Base-by-base conservation (phyloP, 2,329 filamentous ascomycete genomes). In the Epichloe glyceriae region DNA sequence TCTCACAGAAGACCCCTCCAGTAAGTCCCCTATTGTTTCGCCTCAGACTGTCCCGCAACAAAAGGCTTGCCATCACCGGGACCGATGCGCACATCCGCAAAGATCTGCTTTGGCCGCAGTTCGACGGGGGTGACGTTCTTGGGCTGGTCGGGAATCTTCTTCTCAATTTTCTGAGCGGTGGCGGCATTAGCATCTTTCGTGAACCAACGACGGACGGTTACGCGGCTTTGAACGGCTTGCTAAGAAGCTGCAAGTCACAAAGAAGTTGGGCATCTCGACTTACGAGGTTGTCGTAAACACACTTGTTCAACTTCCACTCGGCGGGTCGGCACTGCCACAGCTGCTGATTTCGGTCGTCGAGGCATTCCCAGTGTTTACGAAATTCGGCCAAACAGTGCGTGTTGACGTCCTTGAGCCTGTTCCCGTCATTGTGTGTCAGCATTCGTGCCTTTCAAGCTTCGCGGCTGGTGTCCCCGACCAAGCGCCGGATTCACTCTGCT, bases 291-390 rank as follows among this genome's bases (percentile, higher is more conserved):
- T 96, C 85, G 66, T 86, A 97, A 46, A 96, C 90, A 70, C 93
- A 98, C 73, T 84, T 85, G 77, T 96, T 98, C 62, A 98, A 74
- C 66, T 83, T 83, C 80, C 88, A 84, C 76, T 98, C 93, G 56
- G 79, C 75, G 63, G 82, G 83, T 61, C 93, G 82, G 75, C 93
- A 98, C 65, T 97, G 88, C 86, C 88, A 98, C 53, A 97, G 74
- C 71, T 95, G 88, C 65, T 98, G 93, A 76, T 98, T 98, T 75
- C 94, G 90, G 73, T 95, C 85, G 65, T 98, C 93, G 52, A 98
- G 78, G 65, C 93, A 98, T 63, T 88, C 78, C 89, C 90, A 98
- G 74, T 98, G 93, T 64, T 80, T 79, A 61, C 88, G 84, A 78
- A 98, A 98, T 70, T 95, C 80, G 55, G 84, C 78, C 51, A 98